phyloP scores from a whole-genome alignment of 2,329 filamentous ascomycete genomes.

The Microascus cirrosus region DNA sequence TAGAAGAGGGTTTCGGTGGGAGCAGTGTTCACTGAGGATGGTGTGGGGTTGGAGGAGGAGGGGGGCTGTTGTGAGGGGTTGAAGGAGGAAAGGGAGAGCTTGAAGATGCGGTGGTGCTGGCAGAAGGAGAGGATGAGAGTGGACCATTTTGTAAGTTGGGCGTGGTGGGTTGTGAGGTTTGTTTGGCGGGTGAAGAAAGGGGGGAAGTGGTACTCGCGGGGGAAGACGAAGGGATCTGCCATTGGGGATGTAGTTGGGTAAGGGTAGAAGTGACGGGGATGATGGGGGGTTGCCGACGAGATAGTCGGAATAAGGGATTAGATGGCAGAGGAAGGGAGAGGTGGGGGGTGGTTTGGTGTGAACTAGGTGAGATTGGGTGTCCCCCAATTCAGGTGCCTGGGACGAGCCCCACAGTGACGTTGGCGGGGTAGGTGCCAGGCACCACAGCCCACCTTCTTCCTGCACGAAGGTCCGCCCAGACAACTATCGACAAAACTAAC shows the following conservation, averaged over 20 bases:
- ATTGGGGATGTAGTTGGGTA: neutral
- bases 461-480: no score
- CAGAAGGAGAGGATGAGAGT: conserved; percentile 75
- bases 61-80: conserved; percentile 33
- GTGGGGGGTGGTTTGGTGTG: no score
- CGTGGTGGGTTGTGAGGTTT: conserved; percentile 60
- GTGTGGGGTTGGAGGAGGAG: conserved; percentile 15
- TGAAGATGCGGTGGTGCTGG: conserved; percentile 64
- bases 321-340: neutral
- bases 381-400: no score
- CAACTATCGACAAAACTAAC: no score
- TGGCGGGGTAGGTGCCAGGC: no score
- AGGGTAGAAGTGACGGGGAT: neutral
- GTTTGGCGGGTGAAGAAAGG: conserved; percentile 79
- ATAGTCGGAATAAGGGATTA: neutral
- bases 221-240: conserved; percentile 35
- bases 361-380: neutral
- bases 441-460: no score
- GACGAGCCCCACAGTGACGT: no score
- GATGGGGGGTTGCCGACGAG: neutral
- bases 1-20: conserved; percentile 34
- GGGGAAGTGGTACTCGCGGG: conserved; percentile 62
- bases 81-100: conserved; percentile 54
- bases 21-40: conserved; percentile 25
- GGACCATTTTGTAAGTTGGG: conserved; percentile 80